Base-by-base conservation (phyloP, 805 yeast species). In the Nakazawaea laoshanensis region DNA sequence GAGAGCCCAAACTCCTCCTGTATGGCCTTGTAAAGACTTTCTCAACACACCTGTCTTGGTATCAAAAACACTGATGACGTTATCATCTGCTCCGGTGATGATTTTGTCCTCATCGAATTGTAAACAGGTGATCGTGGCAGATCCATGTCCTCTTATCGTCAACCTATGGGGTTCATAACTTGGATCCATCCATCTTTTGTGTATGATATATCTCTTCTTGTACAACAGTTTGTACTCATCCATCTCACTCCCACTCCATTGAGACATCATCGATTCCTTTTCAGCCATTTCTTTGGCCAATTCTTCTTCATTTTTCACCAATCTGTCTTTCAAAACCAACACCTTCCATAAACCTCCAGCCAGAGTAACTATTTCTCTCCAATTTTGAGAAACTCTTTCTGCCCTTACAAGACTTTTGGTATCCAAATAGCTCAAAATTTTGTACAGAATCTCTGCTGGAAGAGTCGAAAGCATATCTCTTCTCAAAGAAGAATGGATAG, bases 1-100 rank as follows among this genome's bases (percentile, higher is more conserved):
- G 52, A 92, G 66, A 1, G 98, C 97, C 98, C 98, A 92, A 4
- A 92, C 98, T 24, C 98, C 98, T 28, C 98, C 98, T 35, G 82
- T 94, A 50, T 92, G 98, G 6, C 96, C 96, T 27, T 67, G 64
- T 27, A 92, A 63, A 5, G 76, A 75, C 26, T 69, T 62, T 7
- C 77, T 47, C 32, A 79, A 62, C 26, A 61, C 59, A 4, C 96
- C 96, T 1, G 82, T 74, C 19, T 65, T 61, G 1, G 96, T 76
- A 42, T 80, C 79, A 55, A 84, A 86, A 7, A 92, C 77, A 42
- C 84, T 77, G 40, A 92, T 84, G 50, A 74, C 70, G 41, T 73
- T 74, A 43, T 86, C 95, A 47, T 88, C 96, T 2, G 94, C 87
- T 19, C 96, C 96, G 2, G 96, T 87, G 37, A 89, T 82, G 33